Evolutionary conservation across 1,284 basidiomycete species (phyloP).

Genomic region (Ganoderma multipileum): DNA sequence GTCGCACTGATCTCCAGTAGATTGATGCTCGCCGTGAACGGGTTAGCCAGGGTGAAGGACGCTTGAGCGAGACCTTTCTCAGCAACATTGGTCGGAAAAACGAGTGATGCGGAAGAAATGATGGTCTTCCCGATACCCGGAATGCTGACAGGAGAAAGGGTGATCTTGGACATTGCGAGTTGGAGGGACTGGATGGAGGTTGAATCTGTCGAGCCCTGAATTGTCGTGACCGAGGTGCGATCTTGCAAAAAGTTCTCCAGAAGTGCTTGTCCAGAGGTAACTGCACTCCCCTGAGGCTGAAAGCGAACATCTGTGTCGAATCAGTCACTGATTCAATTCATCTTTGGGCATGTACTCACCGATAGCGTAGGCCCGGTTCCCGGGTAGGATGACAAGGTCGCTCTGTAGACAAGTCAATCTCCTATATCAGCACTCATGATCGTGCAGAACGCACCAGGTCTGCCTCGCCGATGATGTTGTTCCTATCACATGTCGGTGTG

Average conservation of each 20-base stretch:
- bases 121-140: conserved; percentile 72
- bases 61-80: conserved; percentile 62
- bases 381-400: conserved; percentile 62
- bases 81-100: conserved; percentile 65
- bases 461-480: conserved; percentile 21
- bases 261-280: conserved; percentile 61
- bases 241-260: conserved; percentile 80
- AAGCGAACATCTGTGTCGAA: conserved; percentile 62
- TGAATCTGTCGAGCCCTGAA: conserved; percentile 63
- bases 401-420: conserved; percentile 33
- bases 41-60: conserved; percentile 68
- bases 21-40: conserved; percentile 81
- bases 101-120: conserved; percentile 60
- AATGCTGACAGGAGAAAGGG: conserved; percentile 66
- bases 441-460: conserved; percentile 13
- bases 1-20: conserved; percentile 63
- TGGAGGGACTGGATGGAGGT: conserved; percentile 74
- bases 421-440: background rate
- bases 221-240: conserved; percentile 61
- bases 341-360: conserved; percentile 40
- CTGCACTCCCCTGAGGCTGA: conserved; percentile 63
- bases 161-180: conserved; percentile 68
- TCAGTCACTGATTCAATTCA: background rate
- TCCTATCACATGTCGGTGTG: background rate
- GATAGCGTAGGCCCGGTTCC: conserved; percentile 59